Evolutionary conservation across 2,329 filamentous ascomycete genomes (phyloP).

Genomic region (Sarocladiaceae sp.): DNA sequence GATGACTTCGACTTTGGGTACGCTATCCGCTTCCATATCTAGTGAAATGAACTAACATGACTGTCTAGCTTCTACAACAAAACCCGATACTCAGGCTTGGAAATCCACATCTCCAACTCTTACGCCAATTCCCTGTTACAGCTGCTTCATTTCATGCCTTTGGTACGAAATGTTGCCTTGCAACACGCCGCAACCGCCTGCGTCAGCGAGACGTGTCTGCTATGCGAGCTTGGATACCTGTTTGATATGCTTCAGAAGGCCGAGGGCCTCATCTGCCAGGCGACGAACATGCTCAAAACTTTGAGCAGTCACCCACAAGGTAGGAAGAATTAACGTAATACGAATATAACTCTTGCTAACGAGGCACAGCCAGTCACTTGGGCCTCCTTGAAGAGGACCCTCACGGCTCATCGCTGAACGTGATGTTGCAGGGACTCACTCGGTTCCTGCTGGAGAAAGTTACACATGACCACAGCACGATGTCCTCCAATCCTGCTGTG

Average conservation of each 20-base stretch:
- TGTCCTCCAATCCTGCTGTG: conserved; percentile 55
- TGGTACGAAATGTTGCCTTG: conserved; percentile 82
- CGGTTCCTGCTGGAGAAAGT: conserved; percentile 83
- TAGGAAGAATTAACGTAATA: conserved; percentile 25
- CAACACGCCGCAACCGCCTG: conserved; percentile 86
- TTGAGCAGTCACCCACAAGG: conserved; percentile 79
- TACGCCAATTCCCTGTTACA: conserved; percentile 93
- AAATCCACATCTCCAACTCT: conserved; percentile 95
- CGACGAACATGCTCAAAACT: conserved; percentile 88
- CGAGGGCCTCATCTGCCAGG: conserved; percentile 88
- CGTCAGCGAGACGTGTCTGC: conserved; percentile 73
- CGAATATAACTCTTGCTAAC: not conserved
- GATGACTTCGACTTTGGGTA: conserved; percentile 97
- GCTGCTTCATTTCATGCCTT: conserved; percentile 83
- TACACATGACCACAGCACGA: conserved; percentile 67
- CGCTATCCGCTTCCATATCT: conserved; percentile 22
- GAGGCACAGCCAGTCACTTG: conserved; percentile 56
- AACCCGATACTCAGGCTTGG: conserved; percentile 83
- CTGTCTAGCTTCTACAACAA: conserved; percentile 77
- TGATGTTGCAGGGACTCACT: conserved; percentile 81
- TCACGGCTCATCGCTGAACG: conserved; percentile 66
- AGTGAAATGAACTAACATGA: not conserved
- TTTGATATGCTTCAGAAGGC: conserved; percentile 99
- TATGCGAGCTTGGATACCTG: conserved; percentile 92
- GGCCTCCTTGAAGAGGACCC: conserved; percentile 83